These are phyloP conservation scores for Chimonanthus praecox DNA, from an alignment of 164 flowering plant species.

Conservation along the genomic window DNA sequence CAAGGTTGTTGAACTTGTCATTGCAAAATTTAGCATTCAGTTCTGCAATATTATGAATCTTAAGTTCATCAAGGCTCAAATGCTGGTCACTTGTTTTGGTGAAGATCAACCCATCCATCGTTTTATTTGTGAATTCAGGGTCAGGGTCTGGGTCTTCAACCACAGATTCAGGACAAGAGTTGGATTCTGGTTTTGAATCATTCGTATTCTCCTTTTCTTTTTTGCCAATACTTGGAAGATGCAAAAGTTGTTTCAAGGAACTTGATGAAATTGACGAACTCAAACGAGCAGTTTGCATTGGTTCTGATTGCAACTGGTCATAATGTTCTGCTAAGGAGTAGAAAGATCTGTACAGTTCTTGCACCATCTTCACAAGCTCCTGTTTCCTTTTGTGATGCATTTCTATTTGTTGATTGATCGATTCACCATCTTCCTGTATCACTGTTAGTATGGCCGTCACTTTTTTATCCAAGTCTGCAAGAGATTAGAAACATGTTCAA, in stretches of 20 bases:
- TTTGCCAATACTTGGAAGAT: neutral
- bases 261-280: constrained; percentile 19
- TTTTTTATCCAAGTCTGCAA: constrained; percentile 30
- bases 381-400: constrained; percentile 16
- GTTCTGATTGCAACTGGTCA: constrained; percentile 20
- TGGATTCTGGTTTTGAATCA: constrained; percentile 11
- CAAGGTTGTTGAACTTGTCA: neutral
- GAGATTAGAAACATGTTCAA: too few relatives aligned
- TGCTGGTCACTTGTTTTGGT: neutral
- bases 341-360: constrained; percentile 30
- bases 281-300: neutral
- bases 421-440: constrained; percentile 27
- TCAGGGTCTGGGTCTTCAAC: constrained; percentile 31
- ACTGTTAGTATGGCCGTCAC: constrained; percentile 24
- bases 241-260: constrained; percentile 10
- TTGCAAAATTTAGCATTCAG: neutral
- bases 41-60: neutral
- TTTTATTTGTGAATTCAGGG: constrained; percentile 4
- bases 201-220: neutral
- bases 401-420: constrained; percentile 32
- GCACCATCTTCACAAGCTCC: constrained; percentile 23
- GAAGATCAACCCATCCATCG: constrained; percentile 6
- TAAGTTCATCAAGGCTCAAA: neutral
- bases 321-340: constrained; percentile 27
- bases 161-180: constrained; percentile 23